These are phyloP conservation scores for Fagopyrum esculentum DNA, from an alignment of 148 eudicot species.

Conservation along the genomic window DNA sequence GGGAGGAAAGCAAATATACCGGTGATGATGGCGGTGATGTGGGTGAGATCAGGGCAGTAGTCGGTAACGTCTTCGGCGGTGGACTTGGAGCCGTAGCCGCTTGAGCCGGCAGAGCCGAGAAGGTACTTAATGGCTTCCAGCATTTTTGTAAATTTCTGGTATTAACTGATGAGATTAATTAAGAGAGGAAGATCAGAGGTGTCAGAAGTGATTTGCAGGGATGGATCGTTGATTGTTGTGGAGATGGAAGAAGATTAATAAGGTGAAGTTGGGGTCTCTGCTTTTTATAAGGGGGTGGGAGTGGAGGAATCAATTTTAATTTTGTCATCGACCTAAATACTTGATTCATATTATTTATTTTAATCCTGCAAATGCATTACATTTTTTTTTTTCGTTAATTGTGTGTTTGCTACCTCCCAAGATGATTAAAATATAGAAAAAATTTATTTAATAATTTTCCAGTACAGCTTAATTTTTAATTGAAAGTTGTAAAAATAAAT, in stretches of 20 bases:
- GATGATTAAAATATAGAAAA: background rate
- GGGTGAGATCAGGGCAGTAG: slow-evolving; percentile 33
- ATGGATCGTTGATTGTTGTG: too few relatives aligned
- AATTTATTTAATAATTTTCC: background rate
- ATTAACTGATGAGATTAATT: background rate
- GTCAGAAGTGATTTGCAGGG: slow-evolving; percentile 1
- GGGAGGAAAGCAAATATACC: slow-evolving; percentile 28
- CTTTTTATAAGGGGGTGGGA: slow-evolving; percentile 12
- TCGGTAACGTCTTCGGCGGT: slow-evolving; percentile 38
- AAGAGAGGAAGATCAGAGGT: slow-evolving; percentile 8
- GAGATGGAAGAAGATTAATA: background rate
- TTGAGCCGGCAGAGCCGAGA: slow-evolving; percentile 9
- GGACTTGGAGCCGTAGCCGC: slow-evolving; percentile 16
- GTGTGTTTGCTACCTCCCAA: background rate
- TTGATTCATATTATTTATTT: slow-evolving; percentile 1
- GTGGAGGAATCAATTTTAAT: slow-evolving; percentile 27
- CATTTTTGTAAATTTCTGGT: slow-evolving; percentile 13
- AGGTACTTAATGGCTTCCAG: slow-evolving; percentile 10
- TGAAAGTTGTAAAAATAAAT: background rate
- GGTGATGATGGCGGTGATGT: slow-evolving; percentile 81
- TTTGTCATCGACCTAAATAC: slow-evolving; percentile 32
- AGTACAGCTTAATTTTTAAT: background rate
- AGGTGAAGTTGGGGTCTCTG: background rate
- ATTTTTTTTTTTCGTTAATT: background rate
- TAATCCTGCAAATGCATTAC: background rate